phyloP scores from a whole-genome alignment of 257 asterid species.

The Solanum clarkiae region DNA sequence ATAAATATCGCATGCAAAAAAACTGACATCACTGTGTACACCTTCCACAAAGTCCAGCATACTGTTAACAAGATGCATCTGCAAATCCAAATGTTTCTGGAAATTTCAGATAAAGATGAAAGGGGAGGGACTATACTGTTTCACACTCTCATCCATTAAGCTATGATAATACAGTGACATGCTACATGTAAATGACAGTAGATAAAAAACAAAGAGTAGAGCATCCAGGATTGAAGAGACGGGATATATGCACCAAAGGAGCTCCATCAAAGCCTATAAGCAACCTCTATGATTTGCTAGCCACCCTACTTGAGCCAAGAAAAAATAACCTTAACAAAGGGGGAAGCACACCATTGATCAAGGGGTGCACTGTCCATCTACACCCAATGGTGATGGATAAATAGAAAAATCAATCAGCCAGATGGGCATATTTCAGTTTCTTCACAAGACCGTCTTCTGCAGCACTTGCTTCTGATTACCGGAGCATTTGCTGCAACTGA shows the following conservation, averaged over 20 bases:
- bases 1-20: not conserved
- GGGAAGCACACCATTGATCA: not conserved
- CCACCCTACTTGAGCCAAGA: not conserved
- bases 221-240: not conserved
- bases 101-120: not conserved
- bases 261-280: not conserved
- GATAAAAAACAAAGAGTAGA: not conserved
- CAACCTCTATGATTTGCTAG: not conserved
- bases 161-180: not conserved
- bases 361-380: not conserved
- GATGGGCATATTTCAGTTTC: not conserved
- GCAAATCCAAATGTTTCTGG: not conserved
- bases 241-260: not conserved
- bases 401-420: not conserved
- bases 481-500: slow-evolving; percentile 89
- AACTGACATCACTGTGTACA: not conserved
- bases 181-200: not conserved
- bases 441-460: not conserved
- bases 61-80: not conserved
- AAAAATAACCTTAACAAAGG: not conserved
- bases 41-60: not conserved
- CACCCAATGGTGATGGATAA: not conserved
- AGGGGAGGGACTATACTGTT: not conserved
- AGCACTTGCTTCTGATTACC: slow-evolving; percentile 26
- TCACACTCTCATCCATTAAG: not conserved